Evolutionary conservation across 805 yeast genomes (phyloP), one percentile per base, ranked within the genome.

Genomic region (Isabelozyma rhagii): DNA sequence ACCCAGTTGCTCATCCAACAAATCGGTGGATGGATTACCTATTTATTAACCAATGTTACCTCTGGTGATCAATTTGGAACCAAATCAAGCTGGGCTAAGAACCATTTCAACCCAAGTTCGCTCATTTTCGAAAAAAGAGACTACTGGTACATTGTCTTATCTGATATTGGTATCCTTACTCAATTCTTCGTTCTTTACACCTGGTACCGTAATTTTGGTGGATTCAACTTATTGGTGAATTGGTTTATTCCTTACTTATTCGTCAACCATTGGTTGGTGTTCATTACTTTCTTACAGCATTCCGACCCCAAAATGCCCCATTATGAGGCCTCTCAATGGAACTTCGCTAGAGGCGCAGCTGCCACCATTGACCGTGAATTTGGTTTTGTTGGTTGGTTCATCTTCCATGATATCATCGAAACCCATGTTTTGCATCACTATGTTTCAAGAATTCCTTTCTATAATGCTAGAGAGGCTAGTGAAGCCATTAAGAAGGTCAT

Each of bases 231-330:
- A 53, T 65, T 82, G 49, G 77, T 87, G 55, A 80, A 85, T 76
- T 89, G 90, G 85, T 74, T 84, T 54, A 54, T 89, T 39, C 96
- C 96, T 34, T 89, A 84, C 71, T 56, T 87, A 47, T 84, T 84
- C 71, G 90, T 86, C 56, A 89, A 89, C 81, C 96, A 89, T 73
- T 89, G 96, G 96, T 77, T 89, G 56, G 96, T 89, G 43, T 87
- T 87, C 69, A 87, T 89, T 67, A 89, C 96, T 39, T 89, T 73
- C 68, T 79, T 89, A 60, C 96, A 89, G 69, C 96, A 89, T 72
- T 80, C 94, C 14, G 93, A 87, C 67, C 83, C 89, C 29, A 59
- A 79, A 13, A 77, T 89, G 77, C 92, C 96, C 29, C 96, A 89
- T 68, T 89, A 89, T 72, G 84, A 82, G 52, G 80, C 84, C 51